These are phyloP conservation scores for Selenicereus undatus DNA, from an alignment of 148 eudicot species.

Conservation along the genomic window DNA sequence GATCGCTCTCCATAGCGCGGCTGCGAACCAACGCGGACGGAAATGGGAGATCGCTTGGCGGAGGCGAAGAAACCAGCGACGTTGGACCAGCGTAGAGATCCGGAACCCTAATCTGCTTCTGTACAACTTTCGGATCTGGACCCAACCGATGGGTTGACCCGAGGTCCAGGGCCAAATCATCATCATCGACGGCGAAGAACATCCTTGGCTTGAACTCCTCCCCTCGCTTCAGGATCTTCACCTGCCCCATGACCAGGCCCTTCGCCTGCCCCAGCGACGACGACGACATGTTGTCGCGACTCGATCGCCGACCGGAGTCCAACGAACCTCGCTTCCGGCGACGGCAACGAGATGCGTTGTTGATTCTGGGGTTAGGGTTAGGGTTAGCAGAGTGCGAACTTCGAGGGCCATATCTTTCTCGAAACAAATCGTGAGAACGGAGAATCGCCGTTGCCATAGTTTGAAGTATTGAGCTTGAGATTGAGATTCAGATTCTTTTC, in stretches of 20 bases:
- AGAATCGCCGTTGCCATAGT: slow-evolving; percentile 41
- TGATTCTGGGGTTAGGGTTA: slow-evolving; percentile 5
- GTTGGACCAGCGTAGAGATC: slow-evolving; percentile 26
- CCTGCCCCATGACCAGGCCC: slow-evolving; percentile 36
- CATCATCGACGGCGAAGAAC: slow-evolving; percentile 24
- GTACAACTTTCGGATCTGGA: slow-evolving; percentile 50
- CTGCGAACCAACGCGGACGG: slow-evolving; percentile 14
- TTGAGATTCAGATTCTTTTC: neutral
- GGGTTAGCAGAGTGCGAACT: neutral
- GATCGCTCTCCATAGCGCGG: slow-evolving; percentile 8
- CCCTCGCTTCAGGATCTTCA: slow-evolving; percentile 49
- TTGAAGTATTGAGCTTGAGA: neutral
- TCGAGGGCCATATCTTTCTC: slow-evolving; percentile 7
- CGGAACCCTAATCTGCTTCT: slow-evolving; percentile 40
- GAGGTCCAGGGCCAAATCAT: slow-evolving; percentile 15
- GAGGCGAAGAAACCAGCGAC: slow-evolving; percentile 14
- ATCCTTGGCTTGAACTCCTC: slow-evolving; percentile 29
- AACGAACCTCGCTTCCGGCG: slow-evolving; percentile 39
- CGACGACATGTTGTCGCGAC: neutral
- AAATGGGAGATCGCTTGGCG: slow-evolving; percentile 24
- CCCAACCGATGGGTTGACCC: slow-evolving; percentile 43
- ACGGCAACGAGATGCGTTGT: slow-evolving; percentile 16
- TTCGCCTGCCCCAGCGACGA: slow-evolving; percentile 8
- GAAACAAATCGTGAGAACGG: slow-evolving; percentile 32
- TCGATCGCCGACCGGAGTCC: slow-evolving; percentile 6